Conservation (phyloP, 2,329 filamentous ascomycete genomes). For the Aspergillus ochraceoroseus region DNA sequence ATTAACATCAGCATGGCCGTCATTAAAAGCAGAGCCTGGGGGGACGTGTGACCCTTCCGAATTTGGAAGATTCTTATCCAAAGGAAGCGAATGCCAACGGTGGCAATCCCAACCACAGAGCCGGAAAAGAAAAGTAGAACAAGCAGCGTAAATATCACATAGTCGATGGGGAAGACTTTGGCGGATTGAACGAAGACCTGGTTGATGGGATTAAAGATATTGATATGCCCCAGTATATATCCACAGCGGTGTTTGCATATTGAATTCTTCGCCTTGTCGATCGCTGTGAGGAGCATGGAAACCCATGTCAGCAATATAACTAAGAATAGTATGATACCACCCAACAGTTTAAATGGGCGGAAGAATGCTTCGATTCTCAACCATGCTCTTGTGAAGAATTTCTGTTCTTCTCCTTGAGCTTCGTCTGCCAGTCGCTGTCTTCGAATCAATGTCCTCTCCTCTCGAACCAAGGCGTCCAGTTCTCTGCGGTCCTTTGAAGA, state of each 20-base stretch:
- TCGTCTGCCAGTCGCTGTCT: slow-evolving; percentile 79
- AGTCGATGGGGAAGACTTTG: slow-evolving; percentile 84
- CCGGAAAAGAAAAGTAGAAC: slow-evolving; percentile 83
- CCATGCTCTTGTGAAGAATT: slow-evolving; percentile 69
- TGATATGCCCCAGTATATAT: slow-evolving; percentile 81
- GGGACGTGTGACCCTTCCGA: slow-evolving; percentile 78
- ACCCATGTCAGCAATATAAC: slow-evolving; percentile 73
- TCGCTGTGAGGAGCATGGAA: slow-evolving; percentile 90
- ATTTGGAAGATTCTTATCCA: slow-evolving; percentile 94
- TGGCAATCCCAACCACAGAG: slow-evolving; percentile 78
- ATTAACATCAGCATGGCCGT: slow-evolving; percentile 89
- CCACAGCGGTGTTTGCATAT: slow-evolving; percentile 86
- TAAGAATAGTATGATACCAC: slow-evolving; percentile 71
- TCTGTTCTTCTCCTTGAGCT: slow-evolving; percentile 62
- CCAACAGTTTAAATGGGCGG: slow-evolving; percentile 80
- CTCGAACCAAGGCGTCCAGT: slow-evolving; percentile 76
- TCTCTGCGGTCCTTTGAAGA: slow-evolving; percentile 83
- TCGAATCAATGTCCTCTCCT: slow-evolving; percentile 86
- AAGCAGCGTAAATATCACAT: slow-evolving; percentile 78
- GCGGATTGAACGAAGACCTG: slow-evolving; percentile 78
- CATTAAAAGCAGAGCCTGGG: slow-evolving; percentile 84
- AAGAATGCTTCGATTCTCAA: slow-evolving; percentile 75
- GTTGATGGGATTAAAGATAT: slow-evolving; percentile 93
- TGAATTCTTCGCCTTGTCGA: slow-evolving; percentile 96
- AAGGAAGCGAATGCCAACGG: slow-evolving; percentile 88